Evolutionary conservation across 225 moss, liverwort and hornwort genomes (phyloP).

Genomic region (Pleurozium schreberi): DNA sequence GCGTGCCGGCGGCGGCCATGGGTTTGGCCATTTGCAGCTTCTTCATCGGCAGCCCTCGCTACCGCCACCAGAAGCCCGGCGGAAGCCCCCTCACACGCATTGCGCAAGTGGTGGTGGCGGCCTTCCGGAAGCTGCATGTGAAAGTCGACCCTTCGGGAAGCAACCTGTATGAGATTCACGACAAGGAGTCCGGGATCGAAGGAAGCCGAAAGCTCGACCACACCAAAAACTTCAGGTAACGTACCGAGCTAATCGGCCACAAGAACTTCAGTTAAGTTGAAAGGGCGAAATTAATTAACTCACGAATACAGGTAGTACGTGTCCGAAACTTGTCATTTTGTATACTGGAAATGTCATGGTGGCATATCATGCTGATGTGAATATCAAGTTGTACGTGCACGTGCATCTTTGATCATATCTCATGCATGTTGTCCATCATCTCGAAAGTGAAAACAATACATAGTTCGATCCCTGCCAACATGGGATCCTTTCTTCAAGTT

Average conservation of each 20-base stretch:
- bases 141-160: conserved; percentile 9
- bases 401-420: background rate
- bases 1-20: conserved; percentile 75
- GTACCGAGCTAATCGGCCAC: too few species aligned
- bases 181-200: conserved; percentile 46
- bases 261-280: background rate
- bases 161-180: conserved; percentile 47
- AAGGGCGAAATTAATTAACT: background rate
- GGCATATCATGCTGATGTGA: background rate
- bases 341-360: background rate
- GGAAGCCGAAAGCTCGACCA: conserved; percentile 70
- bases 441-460: background rate
- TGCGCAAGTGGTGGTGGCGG: conserved; percentile 55
- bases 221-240: conserved; percentile 41
- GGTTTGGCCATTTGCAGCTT: conserved; percentile 60
- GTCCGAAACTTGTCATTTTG: background rate
- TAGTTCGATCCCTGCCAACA: background rate
- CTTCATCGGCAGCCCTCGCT: conserved; percentile 47
- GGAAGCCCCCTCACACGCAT: conserved; percentile 82
- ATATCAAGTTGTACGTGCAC: background rate
- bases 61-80: conserved; percentile 77
- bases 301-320: background rate
- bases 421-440: background rate
- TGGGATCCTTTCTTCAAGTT: background rate
- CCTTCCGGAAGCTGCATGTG: conserved; percentile 28